These are phyloP conservation scores for Auriscalpium vulgare DNA, from an alignment of 768 basidiomycete species.

Conservation along the genomic window DNA sequence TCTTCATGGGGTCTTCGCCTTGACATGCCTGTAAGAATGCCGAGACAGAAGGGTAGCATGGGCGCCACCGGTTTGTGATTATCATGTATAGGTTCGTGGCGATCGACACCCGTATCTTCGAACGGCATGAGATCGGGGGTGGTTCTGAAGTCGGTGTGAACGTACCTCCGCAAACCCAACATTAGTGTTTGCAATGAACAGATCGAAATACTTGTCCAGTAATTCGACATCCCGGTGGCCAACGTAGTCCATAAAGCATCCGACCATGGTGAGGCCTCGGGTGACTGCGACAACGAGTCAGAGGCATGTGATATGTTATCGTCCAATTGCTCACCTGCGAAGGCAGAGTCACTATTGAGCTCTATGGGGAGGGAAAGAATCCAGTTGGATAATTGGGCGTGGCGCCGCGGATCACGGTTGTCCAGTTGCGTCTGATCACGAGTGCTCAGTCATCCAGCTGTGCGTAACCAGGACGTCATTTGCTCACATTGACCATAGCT, in stretches of 20 bases:
- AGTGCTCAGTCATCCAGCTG: background rate
- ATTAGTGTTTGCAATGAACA: constrained; percentile 69
- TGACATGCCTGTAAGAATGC: constrained; percentile 6
- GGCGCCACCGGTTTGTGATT: constrained; percentile 12
- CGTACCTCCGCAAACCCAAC: constrained; percentile 81
- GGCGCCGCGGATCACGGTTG: constrained; percentile 76
- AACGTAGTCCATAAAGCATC: constrained; percentile 56
- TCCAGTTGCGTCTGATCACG: constrained; percentile 32
- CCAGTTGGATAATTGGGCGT: constrained; percentile 66
- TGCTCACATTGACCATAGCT: constrained; percentile 46
- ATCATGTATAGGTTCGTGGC: constrained; percentile 11
- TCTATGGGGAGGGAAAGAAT: constrained; percentile 70
- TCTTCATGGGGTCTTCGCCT: constrained; percentile 11
- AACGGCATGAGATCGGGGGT: too few relatives aligned
- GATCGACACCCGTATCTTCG: constrained; percentile 6
- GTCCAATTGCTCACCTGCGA: constrained; percentile 52
- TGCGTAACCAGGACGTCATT: background rate
- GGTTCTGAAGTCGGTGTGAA: background rate
- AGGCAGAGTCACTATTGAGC: constrained; percentile 79
- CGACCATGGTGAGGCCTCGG: constrained; percentile 62
- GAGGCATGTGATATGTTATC: too few relatives aligned
- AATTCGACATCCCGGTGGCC: constrained; percentile 59
- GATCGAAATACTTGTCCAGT: constrained; percentile 58
- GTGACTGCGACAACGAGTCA: constrained; percentile 43
- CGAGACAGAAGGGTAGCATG: constrained; percentile 6